Base-by-base conservation (phyloP, 176 grass and related monocot genomes). In the Oryza punctata region DNA sequence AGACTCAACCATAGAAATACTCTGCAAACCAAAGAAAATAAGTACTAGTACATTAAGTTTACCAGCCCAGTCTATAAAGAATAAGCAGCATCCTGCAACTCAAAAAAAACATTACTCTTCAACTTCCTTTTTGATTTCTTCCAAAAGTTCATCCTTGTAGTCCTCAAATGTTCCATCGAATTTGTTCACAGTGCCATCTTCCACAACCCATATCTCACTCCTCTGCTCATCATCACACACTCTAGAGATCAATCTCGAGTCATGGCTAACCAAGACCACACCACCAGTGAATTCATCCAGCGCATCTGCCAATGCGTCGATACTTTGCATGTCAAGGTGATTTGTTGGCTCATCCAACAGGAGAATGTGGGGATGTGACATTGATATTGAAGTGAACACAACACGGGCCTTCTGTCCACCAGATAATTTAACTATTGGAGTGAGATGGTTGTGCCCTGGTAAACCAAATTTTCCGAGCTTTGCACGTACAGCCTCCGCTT, bases 321-420 rank as follows among this genome's bases (percentile, higher is more conserved):
- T 95, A 87, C 96, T 98, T 63, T 98, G 96, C 96, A 98, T 98
- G 65, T 98, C 96, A 46, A 98, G 86, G 77, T 98, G 96, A 82
- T 98, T 98, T 43, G 96, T 98, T n/a, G 96, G 96, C 72, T 98
- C 96, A 46, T 98, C 96, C 81, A 98, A 75, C 35, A 98, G 77
- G 35, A 98, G 91, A 81, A 95, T 98, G 79, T 95, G 96, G 49
- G 96, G 96, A 44, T 91, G 87, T 0, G 93, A 95, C 96, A 95
- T 98, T 35, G 96, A 98, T 82, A 98, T 98, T 45, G 96, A 98
- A 78, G 96, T 98, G 87, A 95, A 98, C 50, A 98, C 93, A 54
- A 95, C 96, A 54, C 93, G 81, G 18, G 96, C 73, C 80, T 98
- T 98, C 85, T 98, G 96, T 37, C 96, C 93, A 44, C 96, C 96